Evolutionary conservation across 805 yeast species (phyloP), one percentile per base, ranked within the genome.

Genomic region (Schwanniomyces occidentalis): DNA sequence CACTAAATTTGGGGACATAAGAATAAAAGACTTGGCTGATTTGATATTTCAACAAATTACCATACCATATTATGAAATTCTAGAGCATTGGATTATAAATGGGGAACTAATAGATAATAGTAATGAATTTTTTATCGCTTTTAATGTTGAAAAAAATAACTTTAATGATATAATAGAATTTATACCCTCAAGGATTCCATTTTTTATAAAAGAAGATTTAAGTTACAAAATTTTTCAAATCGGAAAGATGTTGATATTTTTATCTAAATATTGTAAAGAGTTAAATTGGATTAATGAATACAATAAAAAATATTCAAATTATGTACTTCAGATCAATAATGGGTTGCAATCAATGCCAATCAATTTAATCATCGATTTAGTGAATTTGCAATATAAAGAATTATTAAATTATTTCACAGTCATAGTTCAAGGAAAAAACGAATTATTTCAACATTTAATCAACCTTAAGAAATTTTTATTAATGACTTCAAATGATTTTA

Each of bases 401-500:
- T 71, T 81, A 2, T 56, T 78, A 1, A 63, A 71, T 21, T 76
- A 67, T 40, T 67, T 85, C 30, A 74, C 78, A 15, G 41, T 56
- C 8, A 54, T 77, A 3, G 48, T 89, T 2, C 66, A 73, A 33
- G 60, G 62, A 2, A 76, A 78, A 40, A 73, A 69, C 45, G 59
- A 71, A 24, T 55, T 82, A 23, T 58, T 64, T 24, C 58, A 64
- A 8, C 87, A 85, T 44, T 53, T 91, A n/a, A 52, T 56, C 4
- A 80, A 80, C 28, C 63, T 86, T 37, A 82, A 83, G 41, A 76
- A 75, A 40, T 77, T 82, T 38, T 63, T 89, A 47, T 56, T 93
- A 26, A 79, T 86, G 69, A 77, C 80, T 5, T 78, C 75, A 37
- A 87, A 91, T n/a, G 96, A 91, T 54, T 84, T 91, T 41, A 78